Evolutionary conservation across 1,284 basidiomycete genomes (phyloP).

Genomic region (Ganoderma lucidum): DNA sequence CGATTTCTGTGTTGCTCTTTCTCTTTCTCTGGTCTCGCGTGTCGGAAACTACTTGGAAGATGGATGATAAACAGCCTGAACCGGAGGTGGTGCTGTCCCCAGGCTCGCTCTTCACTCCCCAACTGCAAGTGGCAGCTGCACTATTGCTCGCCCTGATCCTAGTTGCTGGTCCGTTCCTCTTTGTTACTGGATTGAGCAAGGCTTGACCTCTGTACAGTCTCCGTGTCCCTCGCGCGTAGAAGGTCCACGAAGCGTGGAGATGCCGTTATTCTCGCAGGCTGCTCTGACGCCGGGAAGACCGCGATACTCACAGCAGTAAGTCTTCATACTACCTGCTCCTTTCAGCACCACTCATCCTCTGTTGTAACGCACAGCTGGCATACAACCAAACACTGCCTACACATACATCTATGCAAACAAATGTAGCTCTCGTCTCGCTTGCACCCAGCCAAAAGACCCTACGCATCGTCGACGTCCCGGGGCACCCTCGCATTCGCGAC

Average conservation of each 20-base stretch:
- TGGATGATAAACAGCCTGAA: slow-evolving; percentile 18
- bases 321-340: slow-evolving; percentile 11
- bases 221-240: slow-evolving; percentile 50
- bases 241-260: slow-evolving; percentile 59
- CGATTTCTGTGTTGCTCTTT: not conserved
- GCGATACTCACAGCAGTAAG: slow-evolving; percentile 65
- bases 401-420: slow-evolving; percentile 79
- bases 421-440: slow-evolving; percentile 57
- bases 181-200: not conserved
- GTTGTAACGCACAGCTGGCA: slow-evolving; percentile 54
- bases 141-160: slow-evolving; percentile 37
- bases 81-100: slow-evolving; percentile 37
- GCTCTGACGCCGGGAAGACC: slow-evolving; percentile 80
- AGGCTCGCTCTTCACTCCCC: slow-evolving; percentile 33
- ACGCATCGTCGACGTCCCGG: slow-evolving; percentile 75
- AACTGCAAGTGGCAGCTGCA: slow-evolving; percentile 37
- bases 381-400: slow-evolving; percentile 70
- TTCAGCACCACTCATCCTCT: not conserved
- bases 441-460: slow-evolving; percentile 50
- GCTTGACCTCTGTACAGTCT: slow-evolving; percentile 34
- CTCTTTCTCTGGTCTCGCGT: not conserved
- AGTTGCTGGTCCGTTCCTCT: slow-evolving; percentile 34
- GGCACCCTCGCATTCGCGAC: slow-evolving; percentile 77
- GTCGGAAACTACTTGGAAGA: not conserved
- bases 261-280: slow-evolving; percentile 70